phyloP scores from a whole-genome alignment of 23 red algal genomes.

The Pyropia yezoensis region DNA sequence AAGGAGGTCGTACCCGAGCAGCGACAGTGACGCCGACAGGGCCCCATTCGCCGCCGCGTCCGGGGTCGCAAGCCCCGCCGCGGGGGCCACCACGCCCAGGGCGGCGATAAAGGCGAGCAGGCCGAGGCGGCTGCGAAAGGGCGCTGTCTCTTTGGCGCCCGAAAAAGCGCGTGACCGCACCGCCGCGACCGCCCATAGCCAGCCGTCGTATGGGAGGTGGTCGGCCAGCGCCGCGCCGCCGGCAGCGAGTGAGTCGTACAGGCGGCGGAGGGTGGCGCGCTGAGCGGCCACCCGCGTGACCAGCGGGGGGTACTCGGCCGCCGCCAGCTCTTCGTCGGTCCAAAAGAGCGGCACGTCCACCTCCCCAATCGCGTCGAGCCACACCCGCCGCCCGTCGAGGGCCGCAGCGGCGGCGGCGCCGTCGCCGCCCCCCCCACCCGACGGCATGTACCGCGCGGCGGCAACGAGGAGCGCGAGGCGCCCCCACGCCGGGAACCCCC shows the following conservation, averaged over 20 bases:
- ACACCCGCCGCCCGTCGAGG: too few species aligned
- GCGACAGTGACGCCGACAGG: constrained; percentile 38
- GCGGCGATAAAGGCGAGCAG: constrained; percentile 41
- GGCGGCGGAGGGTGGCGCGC: constrained; percentile 13
- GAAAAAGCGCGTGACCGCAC: constrained; percentile 62
- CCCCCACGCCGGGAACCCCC: neutral
- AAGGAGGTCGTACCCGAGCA: constrained; percentile 51
- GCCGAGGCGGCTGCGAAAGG: constrained; percentile 55
- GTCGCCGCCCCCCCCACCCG: too few species aligned
- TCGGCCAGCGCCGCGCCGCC: constrained; percentile 8
- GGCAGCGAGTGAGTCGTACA: constrained; percentile 19
- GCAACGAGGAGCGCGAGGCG: constrained; percentile 9
- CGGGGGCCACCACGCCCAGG: neutral
- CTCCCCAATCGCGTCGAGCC: neutral
- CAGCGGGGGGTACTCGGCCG: constrained; percentile 35
- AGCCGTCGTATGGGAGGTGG: constrained; percentile 32
- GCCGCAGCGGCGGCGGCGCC: too few species aligned
- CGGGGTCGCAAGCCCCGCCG: neutral
- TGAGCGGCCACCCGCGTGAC: constrained; percentile 17
- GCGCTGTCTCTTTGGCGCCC: constrained; percentile 57
- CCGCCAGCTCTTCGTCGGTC: constrained; percentile 36
- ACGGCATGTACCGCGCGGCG: constrained; percentile 2
- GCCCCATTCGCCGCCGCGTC: constrained; percentile 13
- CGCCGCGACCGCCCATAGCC: constrained; percentile 58
- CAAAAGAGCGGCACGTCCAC: constrained; percentile 47